phyloP scores from a whole-genome alignment of 305 asterid species.

The Plantago lanceolata region DNA sequence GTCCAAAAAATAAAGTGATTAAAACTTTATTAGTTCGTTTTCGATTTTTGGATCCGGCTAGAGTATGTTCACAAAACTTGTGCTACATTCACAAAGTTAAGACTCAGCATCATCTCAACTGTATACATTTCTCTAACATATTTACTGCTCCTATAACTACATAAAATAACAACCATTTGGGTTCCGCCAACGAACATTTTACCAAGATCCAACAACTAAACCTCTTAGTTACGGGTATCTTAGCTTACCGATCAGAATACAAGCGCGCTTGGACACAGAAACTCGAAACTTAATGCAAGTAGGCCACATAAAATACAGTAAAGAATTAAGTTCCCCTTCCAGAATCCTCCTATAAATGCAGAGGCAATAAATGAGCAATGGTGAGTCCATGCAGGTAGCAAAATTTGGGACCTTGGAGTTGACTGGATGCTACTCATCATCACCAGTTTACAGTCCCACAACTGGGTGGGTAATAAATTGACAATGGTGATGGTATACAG shows the following conservation, averaged over 20 bases:
- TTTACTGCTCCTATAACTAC: not conserved
- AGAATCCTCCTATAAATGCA: not conserved
- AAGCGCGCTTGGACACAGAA: too few species aligned
- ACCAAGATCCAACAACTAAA: not conserved
- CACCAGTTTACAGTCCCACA: not conserved
- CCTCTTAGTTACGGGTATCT: too few species aligned
- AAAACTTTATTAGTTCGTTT: too few species aligned
- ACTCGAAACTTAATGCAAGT: not conserved
- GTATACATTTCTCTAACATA: too few species aligned
- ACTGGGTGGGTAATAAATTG: not conserved
- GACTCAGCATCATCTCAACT: too few species aligned
- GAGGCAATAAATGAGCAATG: not conserved
- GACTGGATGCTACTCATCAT: not conserved
- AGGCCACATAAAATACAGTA: not conserved
- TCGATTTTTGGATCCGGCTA: too few species aligned
- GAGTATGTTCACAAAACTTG: not conserved
- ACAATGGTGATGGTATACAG: not conserved
- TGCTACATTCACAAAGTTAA: not conserved
- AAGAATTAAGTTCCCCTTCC: too few species aligned
- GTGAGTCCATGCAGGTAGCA: not conserved
- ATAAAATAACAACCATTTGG: not conserved
- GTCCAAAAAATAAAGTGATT: too few species aligned
- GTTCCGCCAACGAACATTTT: not conserved
- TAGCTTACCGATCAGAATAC: too few species aligned
- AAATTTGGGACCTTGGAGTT: not conserved